A percentile compares a stretch with the other conserved stretches of the same genome.
Conservation (phyloP, 2,329 filamentous ascomycete genomes). For the Ascochyta rabiei region DNA sequence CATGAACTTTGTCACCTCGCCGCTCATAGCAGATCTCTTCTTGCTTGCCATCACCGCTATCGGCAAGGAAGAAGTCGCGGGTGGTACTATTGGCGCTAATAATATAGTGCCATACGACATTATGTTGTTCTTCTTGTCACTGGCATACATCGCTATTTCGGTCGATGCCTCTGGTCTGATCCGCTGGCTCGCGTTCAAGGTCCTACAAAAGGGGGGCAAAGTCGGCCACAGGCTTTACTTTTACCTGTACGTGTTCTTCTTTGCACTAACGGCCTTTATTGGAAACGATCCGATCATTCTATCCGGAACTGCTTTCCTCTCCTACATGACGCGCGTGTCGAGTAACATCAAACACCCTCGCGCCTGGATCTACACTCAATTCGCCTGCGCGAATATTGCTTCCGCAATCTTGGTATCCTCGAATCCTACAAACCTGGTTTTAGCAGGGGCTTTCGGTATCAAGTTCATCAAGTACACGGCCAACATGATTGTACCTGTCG, state of each 20-base stretch:
- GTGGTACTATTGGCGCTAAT: conserved; percentile 69
- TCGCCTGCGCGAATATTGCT: conserved; percentile 73
- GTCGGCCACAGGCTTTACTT: conserved; percentile 73
- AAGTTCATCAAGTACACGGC: conserved; percentile 75
- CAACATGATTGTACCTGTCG: conserved; percentile 77
- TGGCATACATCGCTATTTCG: conserved; percentile 78
- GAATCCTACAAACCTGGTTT: conserved; percentile 77
- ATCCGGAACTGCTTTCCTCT: conserved; percentile 74
- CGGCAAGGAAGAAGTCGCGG: conserved; percentile 69
- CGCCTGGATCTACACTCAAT: conserved; percentile 76
- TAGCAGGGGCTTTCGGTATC: conserved; percentile 74
- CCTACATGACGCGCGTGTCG: conserved; percentile 78
- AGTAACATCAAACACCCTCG: conserved; percentile 73
- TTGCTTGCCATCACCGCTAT: conserved; percentile 73
- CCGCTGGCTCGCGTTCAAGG: conserved; percentile 71
- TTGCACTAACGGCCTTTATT: conserved; percentile 68
- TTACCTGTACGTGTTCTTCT: conserved; percentile 76
- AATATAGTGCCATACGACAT: conserved; percentile 74
- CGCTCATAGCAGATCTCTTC: conserved; percentile 73
- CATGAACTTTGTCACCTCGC: conserved; percentile 74
- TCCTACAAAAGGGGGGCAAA: conserved; percentile 69
- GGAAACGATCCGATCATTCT: conserved; percentile 79
- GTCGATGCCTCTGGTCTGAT: conserved; percentile 78
- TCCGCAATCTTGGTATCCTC: conserved; percentile 79
- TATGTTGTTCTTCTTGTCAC: conserved; percentile 74